phyloP scores from a whole-genome alignment of 208 protist genomes.

The Lotmaria passim region DNA sequence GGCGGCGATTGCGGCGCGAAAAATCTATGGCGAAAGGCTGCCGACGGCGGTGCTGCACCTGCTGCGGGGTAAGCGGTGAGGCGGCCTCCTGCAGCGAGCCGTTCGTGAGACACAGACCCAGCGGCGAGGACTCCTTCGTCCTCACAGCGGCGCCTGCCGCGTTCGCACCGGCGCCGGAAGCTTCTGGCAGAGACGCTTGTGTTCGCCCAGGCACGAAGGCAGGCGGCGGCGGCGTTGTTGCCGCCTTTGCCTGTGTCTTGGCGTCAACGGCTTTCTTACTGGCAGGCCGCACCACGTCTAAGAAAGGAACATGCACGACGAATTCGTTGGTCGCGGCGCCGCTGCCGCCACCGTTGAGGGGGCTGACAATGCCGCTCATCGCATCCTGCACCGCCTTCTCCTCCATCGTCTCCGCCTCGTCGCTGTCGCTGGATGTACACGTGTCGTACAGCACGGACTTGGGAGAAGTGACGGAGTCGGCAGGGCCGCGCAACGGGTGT shows the following conservation, averaged over 20 bases:
- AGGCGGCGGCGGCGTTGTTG: background rate
- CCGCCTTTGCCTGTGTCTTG: background rate
- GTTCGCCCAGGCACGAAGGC: too few relatives aligned
- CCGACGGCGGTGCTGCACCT: slow-evolving; percentile 19
- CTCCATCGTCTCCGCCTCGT: slow-evolving; percentile 1
- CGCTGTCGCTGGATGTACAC: background rate
- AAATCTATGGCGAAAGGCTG: slow-evolving; percentile 26
- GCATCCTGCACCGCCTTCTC: slow-evolving; percentile 7
- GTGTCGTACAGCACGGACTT: background rate
- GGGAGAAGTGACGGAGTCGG: background rate
- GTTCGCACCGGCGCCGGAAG: background rate
- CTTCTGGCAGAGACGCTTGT: background rate
- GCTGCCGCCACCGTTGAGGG: background rate
- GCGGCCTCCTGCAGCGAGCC: background rate
- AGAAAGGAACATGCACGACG: slow-evolving; percentile 1
- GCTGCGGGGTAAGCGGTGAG: slow-evolving; percentile 20
- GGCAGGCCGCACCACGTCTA: background rate
- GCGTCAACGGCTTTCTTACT: background rate
- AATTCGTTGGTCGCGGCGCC: slow-evolving; percentile 1
- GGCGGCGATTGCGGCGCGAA: slow-evolving; percentile 23
- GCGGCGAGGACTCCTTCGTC: background rate
- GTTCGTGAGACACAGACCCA: background rate
- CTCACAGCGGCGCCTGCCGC: background rate
- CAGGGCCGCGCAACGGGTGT: slow-evolving; percentile 21
- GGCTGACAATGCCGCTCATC: background rate